Conservation (phyloP, 352 stramenopile species). For the Phytophthora palmivora region DNA sequence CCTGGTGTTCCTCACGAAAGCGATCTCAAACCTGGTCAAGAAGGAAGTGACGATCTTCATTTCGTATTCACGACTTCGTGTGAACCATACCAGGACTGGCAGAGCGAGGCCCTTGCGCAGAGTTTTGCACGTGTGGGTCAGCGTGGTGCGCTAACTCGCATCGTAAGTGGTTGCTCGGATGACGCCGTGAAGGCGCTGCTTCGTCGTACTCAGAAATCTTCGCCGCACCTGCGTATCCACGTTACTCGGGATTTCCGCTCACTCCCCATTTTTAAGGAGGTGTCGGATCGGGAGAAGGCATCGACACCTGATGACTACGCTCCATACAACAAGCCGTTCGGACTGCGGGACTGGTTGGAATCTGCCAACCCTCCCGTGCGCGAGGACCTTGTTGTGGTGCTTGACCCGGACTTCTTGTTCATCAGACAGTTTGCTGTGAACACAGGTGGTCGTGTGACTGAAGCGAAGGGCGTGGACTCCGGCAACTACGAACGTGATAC, state of each 20-base stretch:
- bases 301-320: conserved; percentile 54
- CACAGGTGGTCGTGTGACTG: conserved; percentile 60
- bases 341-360: conserved; percentile 73
- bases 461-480: conserved; percentile 57
- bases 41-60: conserved; percentile 68
- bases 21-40: conserved; percentile 40
- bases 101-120: conserved; percentile 72
- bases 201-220: conserved; percentile 35
- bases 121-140: conserved; percentile 71
- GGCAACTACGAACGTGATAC: conserved; percentile 61
- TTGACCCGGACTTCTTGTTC: conserved; percentile 83
- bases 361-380: conserved; percentile 66
- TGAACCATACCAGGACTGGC: conserved; percentile 69
- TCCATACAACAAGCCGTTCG: conserved; percentile 78
- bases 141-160: conserved; percentile 65
- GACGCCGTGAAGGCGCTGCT: conserved; percentile 50
- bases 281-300: conserved; percentile 25
- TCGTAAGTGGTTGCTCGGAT: conserved; percentile 71
- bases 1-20: conserved; percentile 3
- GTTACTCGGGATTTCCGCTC: conserved; percentile 62
- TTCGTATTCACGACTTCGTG: conserved; percentile 84
- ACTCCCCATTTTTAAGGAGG: conserved; percentile 36
- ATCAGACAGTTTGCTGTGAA: conserved; percentile 70
- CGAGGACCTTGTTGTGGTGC: conserved; percentile 63
- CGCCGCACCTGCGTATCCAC: conserved; percentile 62